phyloP scores from a whole-genome alignment of 2,329 filamentous ascomycete genomes.

The Westerdykella sp. region DNA sequence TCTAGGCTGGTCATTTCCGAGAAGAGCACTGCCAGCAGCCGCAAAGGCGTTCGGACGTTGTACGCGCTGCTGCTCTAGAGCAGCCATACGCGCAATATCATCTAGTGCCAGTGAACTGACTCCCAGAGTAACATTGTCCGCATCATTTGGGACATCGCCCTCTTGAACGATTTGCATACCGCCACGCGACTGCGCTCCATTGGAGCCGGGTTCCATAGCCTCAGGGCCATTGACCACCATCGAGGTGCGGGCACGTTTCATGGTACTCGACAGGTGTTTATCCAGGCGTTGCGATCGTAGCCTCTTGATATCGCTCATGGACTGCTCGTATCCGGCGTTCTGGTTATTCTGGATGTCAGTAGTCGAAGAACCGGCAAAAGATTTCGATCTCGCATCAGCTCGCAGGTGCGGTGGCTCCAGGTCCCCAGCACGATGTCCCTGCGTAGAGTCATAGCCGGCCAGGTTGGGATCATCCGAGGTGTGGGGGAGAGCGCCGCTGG shows the following conservation, averaged over 20 bases:
- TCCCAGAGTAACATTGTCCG: slow-evolving; percentile 77
- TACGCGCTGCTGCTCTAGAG: slow-evolving; percentile 89
- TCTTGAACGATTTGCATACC: slow-evolving; percentile 78
- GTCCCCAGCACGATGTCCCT: slow-evolving; percentile 53
- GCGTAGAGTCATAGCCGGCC: slow-evolving; percentile 59
- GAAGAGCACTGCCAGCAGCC: slow-evolving; percentile 64
- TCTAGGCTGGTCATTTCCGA: slow-evolving; percentile 59
- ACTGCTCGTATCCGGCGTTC: slow-evolving; percentile 74
- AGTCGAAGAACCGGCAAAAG: slow-evolving; percentile 57
- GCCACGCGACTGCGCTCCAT: slow-evolving; percentile 52
- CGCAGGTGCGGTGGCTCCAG: slow-evolving; percentile 51
- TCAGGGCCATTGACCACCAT: slow-evolving; percentile 86
- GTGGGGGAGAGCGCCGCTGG: slow-evolving; percentile 71
- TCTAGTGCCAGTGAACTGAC: slow-evolving; percentile 89
- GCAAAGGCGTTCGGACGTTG: slow-evolving; percentile 76
- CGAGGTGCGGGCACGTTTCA: slow-evolving; percentile 82
- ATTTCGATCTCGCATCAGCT: slow-evolving; percentile 66
- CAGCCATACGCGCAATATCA: slow-evolving; percentile 92
- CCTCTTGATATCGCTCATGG: slow-evolving; percentile 87
- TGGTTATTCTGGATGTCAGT: slow-evolving; percentile 55
- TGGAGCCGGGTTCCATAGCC: slow-evolving; percentile 65
- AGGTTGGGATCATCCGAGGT: slow-evolving; percentile 66
- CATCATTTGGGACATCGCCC: slow-evolving; percentile 60
- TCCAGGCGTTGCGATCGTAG: slow-evolving; percentile 90
- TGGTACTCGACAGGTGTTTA: slow-evolving; percentile 87